phyloP scores from a whole-genome alignment of 352 stramenopile species.

The Phytophthora sp. region DNA sequence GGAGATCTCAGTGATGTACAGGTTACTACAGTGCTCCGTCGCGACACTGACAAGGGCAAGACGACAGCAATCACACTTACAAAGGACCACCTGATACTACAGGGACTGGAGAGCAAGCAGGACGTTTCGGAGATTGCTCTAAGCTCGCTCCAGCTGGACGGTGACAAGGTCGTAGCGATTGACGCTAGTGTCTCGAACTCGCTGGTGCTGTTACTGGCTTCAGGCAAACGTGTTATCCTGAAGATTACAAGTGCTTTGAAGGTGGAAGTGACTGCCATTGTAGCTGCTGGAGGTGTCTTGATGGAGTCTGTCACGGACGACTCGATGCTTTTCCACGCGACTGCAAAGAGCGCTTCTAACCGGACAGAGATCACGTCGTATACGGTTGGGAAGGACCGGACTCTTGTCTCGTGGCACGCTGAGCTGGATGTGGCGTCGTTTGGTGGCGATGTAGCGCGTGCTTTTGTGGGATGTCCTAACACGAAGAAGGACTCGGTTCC shows the following conservation, averaged over 20 bases:
- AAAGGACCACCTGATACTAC: conserved; percentile 40
- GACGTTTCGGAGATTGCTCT: conserved; percentile 36
- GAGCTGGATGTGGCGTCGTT: conserved; percentile 58
- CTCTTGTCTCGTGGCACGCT: conserved; percentile 47
- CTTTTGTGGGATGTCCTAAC: conserved; percentile 62
- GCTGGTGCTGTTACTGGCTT: conserved; percentile 57
- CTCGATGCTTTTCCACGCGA: conserved; percentile 60
- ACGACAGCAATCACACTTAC: conserved; percentile 40
- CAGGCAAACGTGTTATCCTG: conserved; percentile 64
- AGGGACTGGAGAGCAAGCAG: conserved; percentile 44
- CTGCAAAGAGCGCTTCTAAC: conserved; percentile 26
- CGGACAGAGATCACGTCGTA: conserved; percentile 55
- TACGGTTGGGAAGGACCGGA: conserved; percentile 37
- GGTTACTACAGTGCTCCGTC: conserved; percentile 39
- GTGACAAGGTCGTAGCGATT: conserved; percentile 46
- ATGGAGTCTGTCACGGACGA: conserved; percentile 66
- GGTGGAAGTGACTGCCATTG: conserved; percentile 45
- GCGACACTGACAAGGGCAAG: conserved; percentile 42
- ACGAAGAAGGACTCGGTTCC: conserved; percentile 61
- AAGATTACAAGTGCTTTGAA: conserved; percentile 51
- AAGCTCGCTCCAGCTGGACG: conserved; percentile 42
- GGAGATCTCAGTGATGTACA: conserved; percentile 38
- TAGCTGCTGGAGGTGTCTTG: conserved; percentile 50
- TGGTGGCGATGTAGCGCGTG: conserved; percentile 53
- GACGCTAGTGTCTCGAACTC: conserved; percentile 49